phyloP scores from a whole-genome alignment of 805 yeast species.

The Tetrapisispora namnaoensis region DNA sequence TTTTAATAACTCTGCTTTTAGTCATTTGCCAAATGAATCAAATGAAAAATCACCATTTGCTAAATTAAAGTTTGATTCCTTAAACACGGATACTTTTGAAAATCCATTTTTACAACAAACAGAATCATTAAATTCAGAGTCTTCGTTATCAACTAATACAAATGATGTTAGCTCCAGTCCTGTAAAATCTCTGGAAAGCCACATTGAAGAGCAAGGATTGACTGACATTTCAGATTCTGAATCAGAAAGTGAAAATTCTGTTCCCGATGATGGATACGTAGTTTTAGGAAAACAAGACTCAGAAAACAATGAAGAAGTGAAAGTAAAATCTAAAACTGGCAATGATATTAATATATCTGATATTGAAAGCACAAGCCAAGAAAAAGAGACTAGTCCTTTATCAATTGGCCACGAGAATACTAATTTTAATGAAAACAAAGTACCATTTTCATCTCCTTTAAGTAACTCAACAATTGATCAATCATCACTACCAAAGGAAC shows the following conservation, averaged over 20 bases:
- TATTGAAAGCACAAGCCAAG: background rate
- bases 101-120: background rate
- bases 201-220: background rate
- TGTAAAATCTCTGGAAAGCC: background rate
- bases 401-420: background rate
- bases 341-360: background rate
- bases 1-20: conserved; percentile 14
- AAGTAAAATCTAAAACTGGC: background rate
- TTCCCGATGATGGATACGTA: background rate
- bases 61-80: background rate
- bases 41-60: conserved; percentile 11
- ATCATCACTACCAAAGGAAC: conserved; percentile 4
- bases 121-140: background rate
- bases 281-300: background rate
- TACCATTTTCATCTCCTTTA: background rate
- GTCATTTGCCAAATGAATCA: conserved; percentile 9
- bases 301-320: background rate
- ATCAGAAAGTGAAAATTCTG: background rate
- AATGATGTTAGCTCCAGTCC: background rate
- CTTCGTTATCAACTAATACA: background rate
- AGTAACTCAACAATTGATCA: conserved; percentile 20
- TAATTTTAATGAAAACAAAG: background rate
- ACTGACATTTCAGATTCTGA: background rate
- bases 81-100: background rate
- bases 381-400: background rate